These are phyloP conservation scores for Pichia sp. DNA, from an alignment of 1,139 yeast species.

Conservation along the genomic window DNA sequence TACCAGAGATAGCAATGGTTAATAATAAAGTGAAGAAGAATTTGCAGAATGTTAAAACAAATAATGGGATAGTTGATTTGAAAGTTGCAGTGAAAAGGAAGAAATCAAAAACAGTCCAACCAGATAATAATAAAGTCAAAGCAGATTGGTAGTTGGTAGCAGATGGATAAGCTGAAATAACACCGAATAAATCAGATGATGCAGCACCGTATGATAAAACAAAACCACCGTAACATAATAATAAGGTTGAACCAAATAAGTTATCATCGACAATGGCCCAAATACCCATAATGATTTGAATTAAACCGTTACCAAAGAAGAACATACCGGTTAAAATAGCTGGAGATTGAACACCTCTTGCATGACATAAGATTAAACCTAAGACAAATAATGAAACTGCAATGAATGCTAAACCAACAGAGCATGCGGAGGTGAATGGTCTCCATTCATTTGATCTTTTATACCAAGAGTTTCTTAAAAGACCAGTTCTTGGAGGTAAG, in stretches of 20 bases:
- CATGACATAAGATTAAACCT: constrained; percentile 40
- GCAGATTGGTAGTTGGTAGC: constrained; percentile 31
- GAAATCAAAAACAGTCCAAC: constrained; percentile 42
- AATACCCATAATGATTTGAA: constrained; percentile 56
- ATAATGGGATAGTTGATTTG: constrained; percentile 38
- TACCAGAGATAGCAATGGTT: constrained; percentile 37
- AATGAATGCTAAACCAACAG: constrained; percentile 25
- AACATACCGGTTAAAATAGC: constrained; percentile 44
- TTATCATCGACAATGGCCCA: constrained; percentile 55
- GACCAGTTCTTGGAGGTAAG: constrained; percentile 26
- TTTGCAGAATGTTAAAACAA: constrained; percentile 33
- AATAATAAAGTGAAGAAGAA: constrained; percentile 36
- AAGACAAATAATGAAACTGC: constrained; percentile 24
- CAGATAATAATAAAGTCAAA: constrained; percentile 37
- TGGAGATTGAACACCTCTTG: constrained; percentile 43
- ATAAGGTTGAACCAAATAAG: constrained; percentile 33
- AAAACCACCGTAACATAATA: constrained; percentile 34
- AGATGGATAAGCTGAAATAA: constrained; percentile 25
- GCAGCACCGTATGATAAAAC: constrained; percentile 32
- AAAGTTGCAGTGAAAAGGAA: constrained; percentile 34
- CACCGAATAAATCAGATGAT: constrained; percentile 30
- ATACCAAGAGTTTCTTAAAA: constrained; percentile 23
- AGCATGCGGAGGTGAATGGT: constrained; percentile 27
- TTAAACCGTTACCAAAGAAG: constrained; percentile 55
- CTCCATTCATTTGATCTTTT: constrained; percentile 23